These are phyloP conservation scores for Stagonosporopsis cucurbitacearum DNA, from an alignment of 2,329 filamentous ascomycete genomes.

Conservation along the genomic window DNA sequence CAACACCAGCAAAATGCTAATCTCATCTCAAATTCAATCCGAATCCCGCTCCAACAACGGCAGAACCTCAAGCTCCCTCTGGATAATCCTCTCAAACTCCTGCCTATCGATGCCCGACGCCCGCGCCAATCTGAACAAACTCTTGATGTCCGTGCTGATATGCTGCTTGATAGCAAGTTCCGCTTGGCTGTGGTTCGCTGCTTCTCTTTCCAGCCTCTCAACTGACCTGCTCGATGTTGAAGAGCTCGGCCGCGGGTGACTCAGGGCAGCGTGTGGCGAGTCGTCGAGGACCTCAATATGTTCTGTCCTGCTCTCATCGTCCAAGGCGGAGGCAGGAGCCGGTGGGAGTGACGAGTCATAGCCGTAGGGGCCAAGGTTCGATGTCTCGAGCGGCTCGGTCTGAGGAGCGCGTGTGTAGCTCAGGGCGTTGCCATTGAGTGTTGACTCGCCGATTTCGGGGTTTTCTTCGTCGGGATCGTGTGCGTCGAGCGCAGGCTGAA, in stretches of 20 bases:
- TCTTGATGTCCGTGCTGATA: conserved; percentile 78
- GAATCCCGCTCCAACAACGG: conserved; percentile 68
- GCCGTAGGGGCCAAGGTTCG: conserved; percentile 38
- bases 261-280: conserved; percentile 32
- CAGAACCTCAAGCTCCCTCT: conserved; percentile 73
- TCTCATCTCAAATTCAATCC: not conserved
- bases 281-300: conserved; percentile 33
- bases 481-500: conserved; percentile 81
- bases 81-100: conserved; percentile 76
- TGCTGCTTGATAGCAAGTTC: conserved; percentile 81
- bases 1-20: conserved; percentile 6
- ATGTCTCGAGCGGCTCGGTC: conserved; percentile 53
- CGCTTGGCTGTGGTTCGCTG: conserved; percentile 65
- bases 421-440: conserved; percentile 61
- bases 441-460: conserved; percentile 56
- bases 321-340: conserved; percentile 17
- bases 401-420: conserved; percentile 49
- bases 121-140: conserved; percentile 73
- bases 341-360: conserved; percentile 44
- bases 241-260: conserved; percentile 46
- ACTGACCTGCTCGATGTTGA: conserved; percentile 59
- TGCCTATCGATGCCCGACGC: conserved; percentile 74
- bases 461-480: conserved; percentile 78
- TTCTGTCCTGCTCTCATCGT: conserved; percentile 27
- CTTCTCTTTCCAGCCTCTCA: conserved; percentile 63